Conservation (phyloP, 768 basidiomycete species). For the Gymnopilus junonius region DNA sequence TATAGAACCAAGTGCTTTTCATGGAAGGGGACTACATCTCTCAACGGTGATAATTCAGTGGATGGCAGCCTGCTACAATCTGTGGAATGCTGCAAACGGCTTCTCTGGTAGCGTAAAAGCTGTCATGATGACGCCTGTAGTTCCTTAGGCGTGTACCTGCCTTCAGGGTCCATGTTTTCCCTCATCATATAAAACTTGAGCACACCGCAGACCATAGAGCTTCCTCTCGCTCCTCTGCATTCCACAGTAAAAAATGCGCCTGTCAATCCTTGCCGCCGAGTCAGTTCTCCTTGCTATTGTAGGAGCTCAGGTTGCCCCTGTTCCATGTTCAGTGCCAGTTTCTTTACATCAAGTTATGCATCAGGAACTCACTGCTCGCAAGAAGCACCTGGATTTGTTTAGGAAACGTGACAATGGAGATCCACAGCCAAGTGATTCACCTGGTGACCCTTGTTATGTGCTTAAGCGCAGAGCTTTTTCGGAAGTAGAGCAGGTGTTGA, state of each 20-base stretch:
- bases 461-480: background rate
- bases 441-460: background rate
- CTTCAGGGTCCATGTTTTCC: background rate
- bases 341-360: slow-evolving; percentile 8
- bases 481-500: slow-evolving; percentile 12
- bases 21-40: background rate
- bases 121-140: background rate
- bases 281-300: background rate
- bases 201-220: background rate
- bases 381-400: slow-evolving; percentile 14
- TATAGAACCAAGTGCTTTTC: too few species aligned
- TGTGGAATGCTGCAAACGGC: background rate
- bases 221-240: background rate
- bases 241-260: background rate
- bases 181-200: background rate
- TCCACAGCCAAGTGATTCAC: background rate
- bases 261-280: background rate
- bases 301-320: background rate
- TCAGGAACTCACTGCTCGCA: slow-evolving; percentile 9
- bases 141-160: background rate
- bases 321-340: background rate
- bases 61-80: background rate
- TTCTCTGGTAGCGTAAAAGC: background rate
- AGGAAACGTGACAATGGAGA: slow-evolving; percentile 10
- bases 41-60: background rate